A percentile compares a stretch with the other conserved stretches of the same genome.
These are phyloP conservation scores for Hymenoscyphus fructigenus DNA, from an alignment of 2,329 filamentous ascomycete genomes.

Conservation along the genomic window DNA sequence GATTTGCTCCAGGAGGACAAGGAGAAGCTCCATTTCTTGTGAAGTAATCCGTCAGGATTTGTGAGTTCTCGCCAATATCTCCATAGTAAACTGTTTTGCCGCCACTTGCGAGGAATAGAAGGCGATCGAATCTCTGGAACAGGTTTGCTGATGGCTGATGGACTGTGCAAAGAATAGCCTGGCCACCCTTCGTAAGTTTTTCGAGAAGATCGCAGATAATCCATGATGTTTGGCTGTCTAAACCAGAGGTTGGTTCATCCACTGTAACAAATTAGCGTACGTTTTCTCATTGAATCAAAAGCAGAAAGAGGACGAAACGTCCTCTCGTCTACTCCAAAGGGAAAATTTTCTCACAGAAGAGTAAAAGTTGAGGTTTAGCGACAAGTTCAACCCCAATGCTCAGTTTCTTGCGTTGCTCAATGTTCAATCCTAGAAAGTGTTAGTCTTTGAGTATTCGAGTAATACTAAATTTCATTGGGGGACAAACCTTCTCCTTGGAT, in stretches of 20 bases:
- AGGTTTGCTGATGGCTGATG: constrained; percentile 91
- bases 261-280: too few species aligned
- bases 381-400: constrained; percentile 92
- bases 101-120: constrained; percentile 73
- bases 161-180: constrained; percentile 90
- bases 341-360: constrained; percentile 73
- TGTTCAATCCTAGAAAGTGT: constrained; percentile 43
- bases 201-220: constrained; percentile 76
- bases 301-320: too few species aligned
- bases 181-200: constrained; percentile 81
- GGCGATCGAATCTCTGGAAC: constrained; percentile 82
- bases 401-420: constrained; percentile 69
- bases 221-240: constrained; percentile 51
- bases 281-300: too few species aligned
- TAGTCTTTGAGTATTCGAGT: too few species aligned
- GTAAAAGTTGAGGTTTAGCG: constrained; percentile 80
- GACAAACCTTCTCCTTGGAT: constrained; percentile 72
- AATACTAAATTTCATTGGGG: not conserved
- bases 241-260: constrained; percentile 51
- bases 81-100: constrained; percentile 54
- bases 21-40: constrained; percentile 63
- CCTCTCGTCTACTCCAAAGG: too few species aligned
- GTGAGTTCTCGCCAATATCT: constrained; percentile 55
- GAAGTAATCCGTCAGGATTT: constrained; percentile 56
- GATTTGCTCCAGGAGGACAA: constrained; percentile 69